Conservation (phyloP, 2,329 filamentous ascomycete species). For the Aspergillus japonicus region DNA sequence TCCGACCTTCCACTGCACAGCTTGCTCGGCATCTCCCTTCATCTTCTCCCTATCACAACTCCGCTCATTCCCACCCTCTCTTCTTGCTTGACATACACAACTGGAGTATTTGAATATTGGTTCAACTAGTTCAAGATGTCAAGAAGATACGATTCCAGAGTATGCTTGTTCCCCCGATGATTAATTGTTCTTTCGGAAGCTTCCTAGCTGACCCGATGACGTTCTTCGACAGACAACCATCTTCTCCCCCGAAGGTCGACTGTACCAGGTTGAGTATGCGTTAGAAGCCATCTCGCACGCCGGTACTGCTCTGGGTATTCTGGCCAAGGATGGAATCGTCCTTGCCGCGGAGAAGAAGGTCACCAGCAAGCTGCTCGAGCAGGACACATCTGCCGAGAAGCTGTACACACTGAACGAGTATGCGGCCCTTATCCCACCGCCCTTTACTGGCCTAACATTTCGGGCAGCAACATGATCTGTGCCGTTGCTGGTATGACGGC, state of each 20-base stretch:
- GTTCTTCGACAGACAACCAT: constrained; percentile 76
- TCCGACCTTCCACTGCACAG: constrained; percentile 25
- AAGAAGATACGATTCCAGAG: constrained; percentile 94
- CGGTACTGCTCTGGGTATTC: constrained; percentile 91
- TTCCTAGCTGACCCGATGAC: constrained; percentile 38
- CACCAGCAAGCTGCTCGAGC: constrained; percentile 97
- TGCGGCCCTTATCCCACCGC: constrained; percentile 33
- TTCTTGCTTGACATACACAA: constrained; percentile 3
- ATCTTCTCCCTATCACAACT: constrained; percentile 11
- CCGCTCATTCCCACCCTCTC: constrained; percentile 3
- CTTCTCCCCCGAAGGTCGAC: constrained; percentile 97
- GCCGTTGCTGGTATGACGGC: constrained; percentile 98
- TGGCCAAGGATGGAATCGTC: constrained; percentile 97
- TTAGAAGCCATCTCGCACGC: constrained; percentile 98
- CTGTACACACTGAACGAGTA: constrained; percentile 99
- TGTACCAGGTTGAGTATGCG: constrained; percentile 99
- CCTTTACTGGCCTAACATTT: constrained; percentile 16
- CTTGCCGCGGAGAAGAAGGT: constrained; percentile 98
- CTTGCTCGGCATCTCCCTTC: constrained; percentile 17
- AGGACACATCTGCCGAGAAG: constrained; percentile 99
- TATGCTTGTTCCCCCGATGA: constrained; percentile 50
- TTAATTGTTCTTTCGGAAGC: constrained; percentile 24
- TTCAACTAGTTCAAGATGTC: constrained; percentile 65
- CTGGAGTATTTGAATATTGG: constrained; percentile 9
- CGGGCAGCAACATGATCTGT: constrained; percentile 94